These are phyloP conservation scores for Chalciporus sphaerocephalus DNA, from an alignment of 768 basidiomycete genomes.

Conservation along the genomic window DNA sequence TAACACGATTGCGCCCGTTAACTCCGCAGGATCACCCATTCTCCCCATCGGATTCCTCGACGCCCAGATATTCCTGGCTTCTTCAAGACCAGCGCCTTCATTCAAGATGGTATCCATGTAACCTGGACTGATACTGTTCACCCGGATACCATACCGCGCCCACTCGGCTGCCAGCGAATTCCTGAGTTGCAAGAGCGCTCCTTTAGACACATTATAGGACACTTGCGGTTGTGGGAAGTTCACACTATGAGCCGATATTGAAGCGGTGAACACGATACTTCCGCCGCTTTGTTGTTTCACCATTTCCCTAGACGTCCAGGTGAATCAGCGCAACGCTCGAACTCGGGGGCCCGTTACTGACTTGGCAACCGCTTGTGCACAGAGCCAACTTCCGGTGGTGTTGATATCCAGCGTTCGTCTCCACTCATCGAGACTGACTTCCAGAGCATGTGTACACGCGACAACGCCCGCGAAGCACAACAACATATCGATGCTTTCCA, in stretches of 20 bases:
- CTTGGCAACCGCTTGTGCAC: constrained; percentile 41
- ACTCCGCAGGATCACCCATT: constrained; percentile 40
- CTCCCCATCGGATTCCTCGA: constrained; percentile 41
- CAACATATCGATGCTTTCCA: constrained; percentile 36
- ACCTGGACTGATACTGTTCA: constrained; percentile 42
- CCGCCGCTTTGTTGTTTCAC: constrained; percentile 38
- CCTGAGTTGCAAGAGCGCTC: constrained; percentile 37
- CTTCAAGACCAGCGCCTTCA: constrained; percentile 30
- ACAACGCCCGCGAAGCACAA: constrained; percentile 44
- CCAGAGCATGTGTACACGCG: constrained; percentile 30
- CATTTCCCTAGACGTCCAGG: constrained; percentile 34
- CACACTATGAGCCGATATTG: constrained; percentile 40
- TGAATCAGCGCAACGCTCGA: neutral
- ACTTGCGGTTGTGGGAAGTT: constrained; percentile 42
- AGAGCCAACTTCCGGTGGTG: constrained; percentile 43
- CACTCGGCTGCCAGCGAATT: constrained; percentile 41
- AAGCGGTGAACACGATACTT: constrained; percentile 40
- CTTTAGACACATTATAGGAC: constrained; percentile 42
- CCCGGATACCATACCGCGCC: constrained; percentile 39
- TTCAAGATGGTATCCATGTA: constrained; percentile 44
- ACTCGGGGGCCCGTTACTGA: constrained; percentile 9
- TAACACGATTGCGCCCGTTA: constrained; percentile 37
- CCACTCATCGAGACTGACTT: constrained; percentile 34
- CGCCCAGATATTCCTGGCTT: constrained; percentile 35
- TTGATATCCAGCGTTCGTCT: constrained; percentile 39